Percentiles rank a stretch among this genome's conserved stretches.
Conservation (phyloP, 179 eudicot species). For the Spergularia azorica region DNA sequence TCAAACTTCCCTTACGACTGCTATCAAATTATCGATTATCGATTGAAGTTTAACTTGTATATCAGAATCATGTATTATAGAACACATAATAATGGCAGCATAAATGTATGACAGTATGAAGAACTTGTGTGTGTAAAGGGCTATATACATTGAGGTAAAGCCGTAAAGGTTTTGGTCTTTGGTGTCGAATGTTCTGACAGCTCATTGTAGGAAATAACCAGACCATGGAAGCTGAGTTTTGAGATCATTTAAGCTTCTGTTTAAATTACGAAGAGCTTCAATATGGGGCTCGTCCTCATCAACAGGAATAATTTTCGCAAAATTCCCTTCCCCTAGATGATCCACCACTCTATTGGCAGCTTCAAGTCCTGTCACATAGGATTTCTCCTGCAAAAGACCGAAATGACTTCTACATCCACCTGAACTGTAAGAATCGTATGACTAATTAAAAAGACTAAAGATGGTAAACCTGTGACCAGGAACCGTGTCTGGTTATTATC, state of each 20-base stretch:
- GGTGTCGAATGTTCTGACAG: background rate
- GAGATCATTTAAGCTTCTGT: conserved; percentile 51
- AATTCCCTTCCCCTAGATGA: conserved; percentile 56
- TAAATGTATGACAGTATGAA: background rate
- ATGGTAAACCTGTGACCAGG: conserved; percentile 64
- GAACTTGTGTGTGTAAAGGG: too few relatives aligned
- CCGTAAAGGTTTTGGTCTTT: too few relatives aligned
- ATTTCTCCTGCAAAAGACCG: conserved; percentile 50
- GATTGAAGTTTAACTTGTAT: background rate
- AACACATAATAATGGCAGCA: background rate
- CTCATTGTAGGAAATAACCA: conserved; percentile 53
- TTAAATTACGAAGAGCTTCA: conserved; percentile 55
- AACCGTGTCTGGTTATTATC: conserved; percentile 73
- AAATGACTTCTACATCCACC: background rate
- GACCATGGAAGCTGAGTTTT: conserved; percentile 66
- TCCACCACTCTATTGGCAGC: conserved; percentile 80
- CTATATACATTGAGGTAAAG: too few relatives aligned
- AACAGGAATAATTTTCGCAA: conserved; percentile 58
- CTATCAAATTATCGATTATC: too few relatives aligned
- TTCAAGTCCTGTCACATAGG: conserved; percentile 72
- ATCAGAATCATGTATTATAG: background rate
- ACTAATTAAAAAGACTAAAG: background rate
- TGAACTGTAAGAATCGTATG: background rate
- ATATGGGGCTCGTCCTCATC: conserved; percentile 70
- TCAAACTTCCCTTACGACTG: too few relatives aligned